A percentile compares a stretch with the other conserved stretches of the same genome.
Conservation (phyloP, 2,329 filamentous ascomycete species). For the Aspergillus eucalypticola region DNA sequence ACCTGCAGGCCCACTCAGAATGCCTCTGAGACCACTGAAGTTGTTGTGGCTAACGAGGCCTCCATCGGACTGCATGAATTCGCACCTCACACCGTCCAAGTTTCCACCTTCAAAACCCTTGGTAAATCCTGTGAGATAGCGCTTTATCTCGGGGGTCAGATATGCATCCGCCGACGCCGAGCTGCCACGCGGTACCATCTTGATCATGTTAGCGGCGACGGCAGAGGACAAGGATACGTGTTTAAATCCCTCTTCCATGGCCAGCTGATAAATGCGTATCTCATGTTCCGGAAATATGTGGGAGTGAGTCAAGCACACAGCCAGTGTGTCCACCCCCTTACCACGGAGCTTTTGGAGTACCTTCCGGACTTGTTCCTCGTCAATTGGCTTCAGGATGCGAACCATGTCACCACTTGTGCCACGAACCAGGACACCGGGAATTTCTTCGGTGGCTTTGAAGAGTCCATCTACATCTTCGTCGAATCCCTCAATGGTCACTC, state of each 20-base stretch:
- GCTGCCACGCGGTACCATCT: slow-evolving; percentile 69
- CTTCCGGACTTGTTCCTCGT: slow-evolving; percentile 51
- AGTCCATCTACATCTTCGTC: slow-evolving; percentile 26
- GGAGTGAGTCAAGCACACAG: slow-evolving; percentile 68
- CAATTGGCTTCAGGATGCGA: slow-evolving; percentile 63
- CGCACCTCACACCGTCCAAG: background rate
- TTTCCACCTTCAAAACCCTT: background rate
- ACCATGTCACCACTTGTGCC: slow-evolving; percentile 64
- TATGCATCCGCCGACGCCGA: slow-evolving; percentile 76
- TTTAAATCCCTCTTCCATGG: slow-evolving; percentile 71
- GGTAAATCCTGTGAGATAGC: background rate
- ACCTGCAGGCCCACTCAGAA: slow-evolving; percentile 82
- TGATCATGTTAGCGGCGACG: slow-evolving; percentile 61
- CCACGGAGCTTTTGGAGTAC: slow-evolving; percentile 57
- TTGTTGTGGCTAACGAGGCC: slow-evolving; percentile 52
- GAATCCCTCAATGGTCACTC: slow-evolving; percentile 52
- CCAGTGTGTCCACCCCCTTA: slow-evolving; percentile 39
- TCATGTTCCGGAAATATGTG: slow-evolving; percentile 86
- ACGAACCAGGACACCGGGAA: slow-evolving; percentile 32
- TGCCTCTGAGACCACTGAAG: slow-evolving; percentile 81
- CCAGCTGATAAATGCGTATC: slow-evolving; percentile 69
- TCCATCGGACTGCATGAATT: slow-evolving; percentile 68
- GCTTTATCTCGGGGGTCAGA: slow-evolving; percentile 67
- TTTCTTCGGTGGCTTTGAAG: slow-evolving; percentile 19
- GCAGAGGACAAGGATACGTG: slow-evolving; percentile 75